Percentiles rank a stretch among this genome's conserved stretches.
These are phyloP conservation scores for Rhododendron williamsianum DNA, from an alignment of 148 eudicot genomes.

Conservation along the genomic window DNA sequence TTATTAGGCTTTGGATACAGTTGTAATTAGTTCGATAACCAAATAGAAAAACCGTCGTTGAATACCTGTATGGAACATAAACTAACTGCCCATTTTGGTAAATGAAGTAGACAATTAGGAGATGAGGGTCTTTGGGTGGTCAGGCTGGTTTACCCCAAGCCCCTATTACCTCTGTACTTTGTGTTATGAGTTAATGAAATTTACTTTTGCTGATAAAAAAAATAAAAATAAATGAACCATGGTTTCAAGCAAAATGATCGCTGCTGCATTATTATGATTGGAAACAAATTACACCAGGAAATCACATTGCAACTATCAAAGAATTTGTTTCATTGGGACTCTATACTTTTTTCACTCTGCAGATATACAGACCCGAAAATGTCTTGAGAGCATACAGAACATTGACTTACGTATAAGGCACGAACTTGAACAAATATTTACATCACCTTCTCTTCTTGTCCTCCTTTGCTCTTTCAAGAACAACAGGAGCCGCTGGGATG, in stretches of 20 bases:
- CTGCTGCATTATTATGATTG: not conserved
- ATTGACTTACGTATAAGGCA: not conserved
- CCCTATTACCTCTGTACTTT: too few species aligned
- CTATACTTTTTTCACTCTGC: not conserved
- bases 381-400: not conserved
- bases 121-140: too few species aligned
- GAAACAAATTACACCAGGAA: not conserved
- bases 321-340: not conserved
- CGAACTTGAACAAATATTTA: not conserved
- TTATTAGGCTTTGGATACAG: too few species aligned
- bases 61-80: not conserved
- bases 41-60: not conserved
- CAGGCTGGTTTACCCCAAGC: too few species aligned
- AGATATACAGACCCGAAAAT: not conserved
- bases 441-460: conserved; percentile 60
- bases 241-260: not conserved
- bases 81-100: not conserved
- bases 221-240: not conserved
- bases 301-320: not conserved
- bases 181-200: too few species aligned
- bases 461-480: conserved; percentile 57
- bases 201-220: too few species aligned
- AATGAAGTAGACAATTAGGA: not conserved
- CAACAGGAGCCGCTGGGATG: conserved; percentile 89
- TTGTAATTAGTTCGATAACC: too few species aligned